Percentiles rank a stretch among this genome's conserved stretches.
These are phyloP conservation scores for Gomphus sp. DNA, from an alignment of 1,284 basidiomycete species.

Conservation along the genomic window DNA sequence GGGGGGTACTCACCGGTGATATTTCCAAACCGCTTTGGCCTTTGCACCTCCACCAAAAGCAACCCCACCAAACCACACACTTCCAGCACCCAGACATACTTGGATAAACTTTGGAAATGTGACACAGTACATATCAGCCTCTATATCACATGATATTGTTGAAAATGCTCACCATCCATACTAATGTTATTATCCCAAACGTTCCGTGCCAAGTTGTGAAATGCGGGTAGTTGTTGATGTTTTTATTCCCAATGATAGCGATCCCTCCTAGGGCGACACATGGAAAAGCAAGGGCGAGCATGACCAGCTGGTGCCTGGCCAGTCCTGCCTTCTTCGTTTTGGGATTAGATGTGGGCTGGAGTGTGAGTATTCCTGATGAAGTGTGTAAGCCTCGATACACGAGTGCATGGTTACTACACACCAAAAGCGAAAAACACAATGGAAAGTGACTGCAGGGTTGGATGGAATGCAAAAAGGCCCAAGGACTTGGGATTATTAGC, in stretches of 20 bases:
- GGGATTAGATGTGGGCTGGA: constrained; percentile 63
- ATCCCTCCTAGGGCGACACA: constrained; percentile 44
- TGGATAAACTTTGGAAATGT: constrained; percentile 29
- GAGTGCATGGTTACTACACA: constrained; percentile 16
- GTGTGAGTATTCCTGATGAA: constrained; percentile 57
- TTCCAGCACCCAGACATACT: constrained; percentile 47
- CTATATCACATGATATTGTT: too few relatives aligned
- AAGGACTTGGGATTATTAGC: constrained; percentile 36
- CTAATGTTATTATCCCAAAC: constrained; percentile 44
- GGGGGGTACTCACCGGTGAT: constrained; percentile 43
- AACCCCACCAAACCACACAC: constrained; percentile 58
- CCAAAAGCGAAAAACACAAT: constrained; percentile 51
- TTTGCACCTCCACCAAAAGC: constrained; percentile 55
- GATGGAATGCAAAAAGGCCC: constrained; percentile 60
- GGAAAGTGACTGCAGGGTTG: constrained; percentile 47
- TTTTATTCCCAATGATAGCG: constrained; percentile 49
- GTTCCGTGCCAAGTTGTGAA: constrained; percentile 60
- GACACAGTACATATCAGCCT: not conserved
- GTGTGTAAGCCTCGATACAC: not conserved
- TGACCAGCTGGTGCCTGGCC: constrained; percentile 50
- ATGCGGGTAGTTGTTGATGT: constrained; percentile 32
- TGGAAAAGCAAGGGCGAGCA: constrained; percentile 43
- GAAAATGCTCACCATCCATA: constrained; percentile 31
- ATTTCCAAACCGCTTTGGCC: constrained; percentile 68
- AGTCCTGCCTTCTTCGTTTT: constrained; percentile 58